Evolutionary conservation across 345 rosid genomes (phyloP), one percentile per base, ranked within the genome.

Genomic region (Atalantia buxifolia): DNA sequence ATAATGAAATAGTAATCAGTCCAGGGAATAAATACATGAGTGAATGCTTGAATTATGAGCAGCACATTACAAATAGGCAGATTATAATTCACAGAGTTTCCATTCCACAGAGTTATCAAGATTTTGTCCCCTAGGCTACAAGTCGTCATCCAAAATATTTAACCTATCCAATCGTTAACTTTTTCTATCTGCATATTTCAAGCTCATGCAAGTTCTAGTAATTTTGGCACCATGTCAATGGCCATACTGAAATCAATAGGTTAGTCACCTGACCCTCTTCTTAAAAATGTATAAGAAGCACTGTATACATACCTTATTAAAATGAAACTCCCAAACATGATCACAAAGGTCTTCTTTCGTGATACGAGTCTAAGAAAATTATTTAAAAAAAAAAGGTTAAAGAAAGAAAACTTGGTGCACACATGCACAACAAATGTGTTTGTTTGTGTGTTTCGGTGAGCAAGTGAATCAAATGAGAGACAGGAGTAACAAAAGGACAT

Each of bases 321-420:
- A 86, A 81, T 87, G 94, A 74, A 88, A 88, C 65, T 87, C 90
- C 94, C 92, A 90, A 40, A 64, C 84, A 81, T 90, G 92, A 75
- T 87, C 92, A 59, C 90, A 88, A 4, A 90, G 85, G 78, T 90
- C 90, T 61, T 87, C 91, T 83, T 78, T 87, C 78, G 72, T 76
- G 72, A 90, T 90, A 69, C 91, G 86, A 66, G 31, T 77, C 94
- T 90, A 86, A 55, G 61, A 88, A 76, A 48, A 65, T 48, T 69
- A 72, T 35, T 33, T 38, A 2, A 38, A 56, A 64, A 68, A 64
- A 68, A 38, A n/a, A 50, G 45, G 63, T 28, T 12, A 65, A 48
- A 21, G 8, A 9, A 27, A 19, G 2, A 63, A n/a, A 8, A n/a
- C 40, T 2, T 42, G 28, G 66, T 73, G 60, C 19, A 63, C 36